These are phyloP conservation scores for Fulvia fulva DNA, from an alignment of 2,329 filamentous ascomycete species.

Conservation along the genomic window DNA sequence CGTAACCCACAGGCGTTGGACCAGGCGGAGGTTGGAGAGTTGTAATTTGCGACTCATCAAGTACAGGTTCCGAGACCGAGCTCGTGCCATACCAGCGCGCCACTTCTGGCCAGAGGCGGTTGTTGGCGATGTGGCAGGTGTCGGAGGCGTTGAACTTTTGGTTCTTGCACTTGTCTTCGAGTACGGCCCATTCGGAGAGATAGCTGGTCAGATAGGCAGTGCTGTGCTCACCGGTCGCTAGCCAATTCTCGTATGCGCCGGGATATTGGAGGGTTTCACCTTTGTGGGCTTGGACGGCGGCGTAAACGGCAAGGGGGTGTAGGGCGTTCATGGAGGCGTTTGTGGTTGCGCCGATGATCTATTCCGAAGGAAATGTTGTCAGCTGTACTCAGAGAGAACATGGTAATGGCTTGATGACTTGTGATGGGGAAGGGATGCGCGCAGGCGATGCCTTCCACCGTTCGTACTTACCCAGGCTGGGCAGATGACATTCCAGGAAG, in stretches of 20 bases:
- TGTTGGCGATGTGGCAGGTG: slow-evolving; percentile 45
- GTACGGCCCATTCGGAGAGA: slow-evolving; percentile 48
- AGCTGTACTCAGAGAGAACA: too few relatives aligned
- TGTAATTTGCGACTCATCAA: slow-evolving; percentile 28
- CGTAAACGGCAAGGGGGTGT: slow-evolving; percentile 49
- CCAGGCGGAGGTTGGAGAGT: slow-evolving; percentile 20
- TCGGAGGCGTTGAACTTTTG: slow-evolving; percentile 47
- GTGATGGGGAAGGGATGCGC: too few relatives aligned
- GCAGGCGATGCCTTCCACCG: too few relatives aligned
- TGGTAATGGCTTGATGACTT: too few relatives aligned
- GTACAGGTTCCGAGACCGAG: slow-evolving; percentile 18
- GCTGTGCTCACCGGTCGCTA: slow-evolving; percentile 40
- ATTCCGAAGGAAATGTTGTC: slow-evolving; percentile 46
- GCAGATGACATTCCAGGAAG: slow-evolving; percentile 46
- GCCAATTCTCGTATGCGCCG: slow-evolving; percentile 44
- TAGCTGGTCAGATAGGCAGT: slow-evolving; percentile 48
- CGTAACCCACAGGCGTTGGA: slow-evolving; percentile 38
- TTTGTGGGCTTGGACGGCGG: slow-evolving; percentile 44
- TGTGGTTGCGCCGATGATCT: slow-evolving; percentile 46
- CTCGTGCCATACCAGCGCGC: slow-evolving; percentile 39
- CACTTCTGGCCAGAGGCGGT: slow-evolving; percentile 47
- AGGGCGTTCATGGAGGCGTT: slow-evolving; percentile 51
- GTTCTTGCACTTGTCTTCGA: slow-evolving; percentile 40
- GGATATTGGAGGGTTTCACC: slow-evolving; percentile 43
- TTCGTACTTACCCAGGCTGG: too few relatives aligned